Base-by-base conservation (phyloP, 495 filamentous ascomycete genomes). In the Staphylotrichum tortipilum region DNA sequence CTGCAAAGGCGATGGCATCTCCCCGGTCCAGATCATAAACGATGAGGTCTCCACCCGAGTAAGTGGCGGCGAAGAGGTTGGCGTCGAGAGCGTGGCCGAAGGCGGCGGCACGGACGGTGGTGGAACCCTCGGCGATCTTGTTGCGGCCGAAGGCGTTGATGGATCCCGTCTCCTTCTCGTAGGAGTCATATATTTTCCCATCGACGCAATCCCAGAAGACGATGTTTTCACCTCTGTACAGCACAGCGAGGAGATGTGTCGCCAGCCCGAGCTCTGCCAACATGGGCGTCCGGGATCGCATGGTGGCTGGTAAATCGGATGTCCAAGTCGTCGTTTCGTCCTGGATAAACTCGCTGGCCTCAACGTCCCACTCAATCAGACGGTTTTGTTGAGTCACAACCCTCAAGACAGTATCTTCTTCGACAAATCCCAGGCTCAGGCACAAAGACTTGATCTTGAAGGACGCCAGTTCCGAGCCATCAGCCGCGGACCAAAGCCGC, bases 301-400 rank as follows among this genome's bases (percentile, higher is more conserved):
- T 17, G 9, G 47, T 49, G 7, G 56, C 56, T 17, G 54, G 51
- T 9, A 54, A 47, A 22, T 59, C 56, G 18, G 26, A 8, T 5
- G 45, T 58, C 64, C 63, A 67, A 31, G 60, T 35, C 0, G 35
- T 21, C 8, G 24, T 37, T 2, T 48, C 54, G 2, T 58, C 58
- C 7, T 46, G 47, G 5, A 54, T 7, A 9, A 22, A 22, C 7
- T 51, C 52, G 3, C 34, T 47, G 0, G 28, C 17, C n/a, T 38
- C 19, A 15, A 67, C 42, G 43, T 63, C 55, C 62, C 62, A 67
- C 4, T 55, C 39, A 12, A 50, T 30, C 5, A 67, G 15, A 0
- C 47, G 18, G 21, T 63, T 61, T 19, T 54, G 53, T 17, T 46
- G 49, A 5, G 50, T 44, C 4, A 53, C 55, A 17, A 52, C 46